phyloP scores from a whole-genome alignment of 225 moss, liverwort and hornwort genomes.

The Rhytidiadelphus loreus region DNA sequence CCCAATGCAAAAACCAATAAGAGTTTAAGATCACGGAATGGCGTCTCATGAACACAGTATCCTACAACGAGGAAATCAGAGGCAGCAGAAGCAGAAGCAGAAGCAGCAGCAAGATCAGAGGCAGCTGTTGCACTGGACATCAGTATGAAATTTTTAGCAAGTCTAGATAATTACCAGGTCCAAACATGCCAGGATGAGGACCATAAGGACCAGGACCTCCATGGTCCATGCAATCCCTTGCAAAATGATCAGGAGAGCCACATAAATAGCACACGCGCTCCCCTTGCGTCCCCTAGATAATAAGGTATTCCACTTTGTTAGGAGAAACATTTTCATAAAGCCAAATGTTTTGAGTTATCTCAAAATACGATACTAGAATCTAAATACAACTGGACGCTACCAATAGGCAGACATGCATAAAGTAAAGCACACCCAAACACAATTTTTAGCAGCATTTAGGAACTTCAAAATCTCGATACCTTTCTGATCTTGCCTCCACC shows the following conservation, averaged over 20 bases:
- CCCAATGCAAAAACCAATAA: background rate
- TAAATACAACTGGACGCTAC: background rate
- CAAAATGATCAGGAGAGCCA: slow-evolving; percentile 93
- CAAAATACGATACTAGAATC: background rate
- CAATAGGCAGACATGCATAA: background rate
- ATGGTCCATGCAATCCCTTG: slow-evolving; percentile 87
- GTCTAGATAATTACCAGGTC: slow-evolving; percentile 44
- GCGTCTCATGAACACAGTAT: background rate
- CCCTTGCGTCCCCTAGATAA: slow-evolving; percentile 48
- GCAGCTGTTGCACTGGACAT: background rate
- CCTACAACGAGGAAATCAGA: background rate
- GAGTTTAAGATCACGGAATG: background rate
- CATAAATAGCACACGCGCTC: slow-evolving; percentile 90
- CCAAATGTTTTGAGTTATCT: background rate
- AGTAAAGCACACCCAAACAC: background rate
- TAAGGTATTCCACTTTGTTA: background rate
- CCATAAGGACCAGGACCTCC: slow-evolving; percentile 66
- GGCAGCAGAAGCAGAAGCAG: background rate
- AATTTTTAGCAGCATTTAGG: background rate
- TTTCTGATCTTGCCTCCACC: slow-evolving; percentile 80
- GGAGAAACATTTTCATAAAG: background rate
- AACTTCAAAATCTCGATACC: slow-evolving; percentile 20
- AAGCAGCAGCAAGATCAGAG: background rate
- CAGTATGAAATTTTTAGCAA: background rate
- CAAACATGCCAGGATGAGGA: slow-evolving; percentile 81